These are phyloP conservation scores for Amphichorda felina DNA, from an alignment of 2,329 filamentous ascomycete species.

Conservation along the genomic window DNA sequence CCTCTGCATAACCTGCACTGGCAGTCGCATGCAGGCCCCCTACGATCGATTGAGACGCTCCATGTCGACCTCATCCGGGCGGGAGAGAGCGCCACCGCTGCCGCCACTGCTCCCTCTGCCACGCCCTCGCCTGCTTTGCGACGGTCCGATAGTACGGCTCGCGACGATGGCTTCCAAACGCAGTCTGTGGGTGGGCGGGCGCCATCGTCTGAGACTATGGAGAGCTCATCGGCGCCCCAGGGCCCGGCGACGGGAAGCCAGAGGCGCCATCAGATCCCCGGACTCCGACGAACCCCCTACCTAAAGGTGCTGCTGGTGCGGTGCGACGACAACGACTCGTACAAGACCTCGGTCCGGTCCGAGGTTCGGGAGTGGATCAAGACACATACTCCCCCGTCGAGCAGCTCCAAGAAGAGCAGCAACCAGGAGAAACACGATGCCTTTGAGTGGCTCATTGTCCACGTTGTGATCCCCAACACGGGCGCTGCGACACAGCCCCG, in stretches of 20 bases:
- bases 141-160: slow-evolving; percentile 19
- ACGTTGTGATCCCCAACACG: slow-evolving; percentile 84
- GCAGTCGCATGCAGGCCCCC: slow-evolving; percentile 85
- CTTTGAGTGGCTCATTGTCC: slow-evolving; percentile 88
- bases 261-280: slow-evolving; percentile 88
- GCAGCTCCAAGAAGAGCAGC: slow-evolving; percentile 46
- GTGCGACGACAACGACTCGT: slow-evolving; percentile 92
- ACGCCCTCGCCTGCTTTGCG: slow-evolving; percentile 16
- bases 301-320: slow-evolving; percentile 80
- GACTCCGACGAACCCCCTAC: slow-evolving; percentile 84
- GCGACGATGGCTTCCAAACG: slow-evolving; percentile 50
- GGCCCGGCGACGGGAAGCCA: slow-evolving; percentile 11
- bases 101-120: slow-evolving; percentile 14
- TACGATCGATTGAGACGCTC: slow-evolving; percentile 87
- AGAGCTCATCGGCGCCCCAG: slow-evolving; percentile 19
- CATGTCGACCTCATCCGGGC: slow-evolving; percentile 76
- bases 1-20: slow-evolving; percentile 89
- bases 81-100: slow-evolving; percentile 31
- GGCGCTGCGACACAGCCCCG: slow-evolving; percentile 68
- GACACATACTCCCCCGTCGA: slow-evolving; percentile 50
- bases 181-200: slow-evolving; percentile 34
- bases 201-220: slow-evolving; percentile 23
- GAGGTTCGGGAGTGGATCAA: slow-evolving; percentile 89
- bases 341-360: slow-evolving; percentile 69
- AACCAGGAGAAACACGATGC: slow-evolving; percentile 90